Conservation (phyloP, 1,284 basidiomycete genomes). For the Stereum hirsutum region DNA sequence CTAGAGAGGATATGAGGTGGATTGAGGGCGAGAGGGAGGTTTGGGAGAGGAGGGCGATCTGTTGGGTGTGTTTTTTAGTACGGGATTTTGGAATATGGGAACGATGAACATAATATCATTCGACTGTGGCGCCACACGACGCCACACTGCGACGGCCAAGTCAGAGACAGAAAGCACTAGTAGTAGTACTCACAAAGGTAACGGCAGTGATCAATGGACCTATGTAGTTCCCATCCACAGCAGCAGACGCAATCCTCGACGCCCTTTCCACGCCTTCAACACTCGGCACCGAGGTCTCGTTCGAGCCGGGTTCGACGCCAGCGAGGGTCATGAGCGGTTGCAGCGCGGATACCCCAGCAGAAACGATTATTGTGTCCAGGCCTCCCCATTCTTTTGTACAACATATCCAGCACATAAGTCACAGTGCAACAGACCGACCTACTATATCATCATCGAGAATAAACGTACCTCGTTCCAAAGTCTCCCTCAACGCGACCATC, state of each 20-base stretch:
- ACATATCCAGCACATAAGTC: constrained; percentile 2
- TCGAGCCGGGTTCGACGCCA: constrained; percentile 35
- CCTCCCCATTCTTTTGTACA: constrained; percentile 67
- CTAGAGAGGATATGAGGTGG: constrained; percentile 74
- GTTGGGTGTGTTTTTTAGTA: neutral
- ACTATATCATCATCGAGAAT: neutral
- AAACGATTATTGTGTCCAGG: constrained; percentile 78
- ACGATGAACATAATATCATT: too few species aligned
- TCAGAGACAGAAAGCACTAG: too few species aligned
- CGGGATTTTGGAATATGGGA: too few species aligned
- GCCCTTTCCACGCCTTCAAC: constrained; percentile 41
- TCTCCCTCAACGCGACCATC: constrained; percentile 53
- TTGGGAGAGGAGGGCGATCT: constrained; percentile 75
- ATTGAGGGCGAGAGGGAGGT: constrained; percentile 71
- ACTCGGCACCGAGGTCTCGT: constrained; percentile 28
- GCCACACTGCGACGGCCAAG: too few species aligned
- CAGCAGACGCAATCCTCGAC: constrained; percentile 42
- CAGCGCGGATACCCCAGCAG: constrained; percentile 81
- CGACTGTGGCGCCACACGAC: too few species aligned
- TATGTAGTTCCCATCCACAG: constrained; percentile 51
- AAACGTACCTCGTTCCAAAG: constrained; percentile 46
- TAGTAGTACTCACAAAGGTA: constrained; percentile 46
- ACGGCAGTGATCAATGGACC: constrained; percentile 58
- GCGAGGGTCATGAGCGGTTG: constrained; percentile 72
- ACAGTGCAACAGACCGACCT: neutral